Conservation (phyloP, 352 stramenopile species). For the Phytopythium boreale region DNA sequence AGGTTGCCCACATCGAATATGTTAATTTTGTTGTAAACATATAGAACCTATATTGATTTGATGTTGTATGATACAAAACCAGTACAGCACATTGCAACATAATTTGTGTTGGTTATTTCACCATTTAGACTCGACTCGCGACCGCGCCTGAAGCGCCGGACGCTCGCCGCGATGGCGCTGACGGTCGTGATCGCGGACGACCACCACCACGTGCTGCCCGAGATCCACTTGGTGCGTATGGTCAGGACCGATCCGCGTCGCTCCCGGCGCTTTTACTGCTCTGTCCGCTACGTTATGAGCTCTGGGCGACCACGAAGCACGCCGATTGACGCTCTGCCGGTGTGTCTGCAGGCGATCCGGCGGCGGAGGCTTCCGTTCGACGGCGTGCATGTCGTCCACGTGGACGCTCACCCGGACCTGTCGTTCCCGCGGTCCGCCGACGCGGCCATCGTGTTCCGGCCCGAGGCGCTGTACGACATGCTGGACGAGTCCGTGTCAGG, state of each 20-base stretch:
- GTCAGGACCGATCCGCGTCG: constrained; percentile 1
- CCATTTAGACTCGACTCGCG: too few species aligned
- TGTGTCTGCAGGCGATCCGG: constrained; percentile 55
- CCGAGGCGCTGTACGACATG: constrained; percentile 66
- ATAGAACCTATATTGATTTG: too few species aligned
- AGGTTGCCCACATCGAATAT: background rate
- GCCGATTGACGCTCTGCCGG: background rate
- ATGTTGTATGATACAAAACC: too few species aligned
- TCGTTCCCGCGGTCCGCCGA: constrained; percentile 53
- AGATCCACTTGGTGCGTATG: constrained; percentile 53
- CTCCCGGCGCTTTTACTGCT: too few species aligned
- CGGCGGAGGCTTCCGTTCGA: constrained; percentile 61
- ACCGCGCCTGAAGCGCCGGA: too few species aligned
- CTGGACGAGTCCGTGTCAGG: constrained; percentile 58
- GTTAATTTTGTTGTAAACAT: too few species aligned
- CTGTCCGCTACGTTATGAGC: background rate
- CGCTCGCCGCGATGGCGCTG: background rate
- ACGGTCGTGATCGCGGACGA: constrained; percentile 67
- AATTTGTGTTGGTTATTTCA: too few species aligned
- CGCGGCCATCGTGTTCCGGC: constrained; percentile 53
- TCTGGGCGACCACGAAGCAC: background rate
- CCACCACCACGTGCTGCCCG: constrained; percentile 73
- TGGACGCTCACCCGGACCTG: constrained; percentile 86
- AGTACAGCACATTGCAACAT: too few species aligned
- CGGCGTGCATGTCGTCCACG: constrained; percentile 68